Evolutionary conservation across 2,329 filamentous ascomycete genomes (phyloP), one percentile per base, ranked within the genome.

Genomic region (Verticillium albo-atrum): DNA sequence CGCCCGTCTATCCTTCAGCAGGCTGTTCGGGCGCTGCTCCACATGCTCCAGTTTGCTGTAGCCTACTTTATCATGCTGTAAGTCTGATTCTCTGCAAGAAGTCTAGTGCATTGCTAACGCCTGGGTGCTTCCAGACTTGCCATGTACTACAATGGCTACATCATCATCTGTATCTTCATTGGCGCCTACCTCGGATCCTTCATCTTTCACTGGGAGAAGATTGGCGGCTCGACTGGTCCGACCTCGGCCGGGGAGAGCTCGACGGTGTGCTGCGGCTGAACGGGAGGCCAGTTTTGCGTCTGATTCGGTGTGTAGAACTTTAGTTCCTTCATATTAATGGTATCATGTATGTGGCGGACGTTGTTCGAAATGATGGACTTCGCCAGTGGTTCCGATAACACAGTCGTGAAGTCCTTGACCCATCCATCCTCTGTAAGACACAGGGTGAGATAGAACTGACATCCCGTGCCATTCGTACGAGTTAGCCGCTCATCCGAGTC

Each of bases 121-220:
- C 35, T 20, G n/a, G n/a, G n/a, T 54, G 23, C 6, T 1, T 30
- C 2, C 59, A 75, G 68, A 63, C 74, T 76, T n/a, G 81, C 80
- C 63, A 84, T 85, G 81, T 85, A 85, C 70, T 86, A 82, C 74
- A 86, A 85, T 65, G 85, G 87, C 10, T 95, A 91, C 73, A 82
- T 95, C 63, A 90, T 95, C 71, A 88, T 94, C 61, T 91, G 86
- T 65, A 91, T 95, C 71, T 84, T 94, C 63, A 82, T 94, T 58
- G 91, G 91, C 1, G 85, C 89, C 0, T 91, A 85, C 64, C 59
- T 93, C 5, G 91, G 91, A 17, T 80, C 83, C 14, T 91, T 92
- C 63, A 68, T 90, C 61, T 94, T 91, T 70, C 83, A 86, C 30
- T 93, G 89, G 89, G 88, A 90, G 70, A 75, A 57, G 15, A 28